A percentile compares a stretch with the other conserved stretches of the same genome.
These are phyloP conservation scores for Escallonia herrerae DNA, from an alignment of 129 eudicot genomes.

Conservation along the genomic window DNA sequence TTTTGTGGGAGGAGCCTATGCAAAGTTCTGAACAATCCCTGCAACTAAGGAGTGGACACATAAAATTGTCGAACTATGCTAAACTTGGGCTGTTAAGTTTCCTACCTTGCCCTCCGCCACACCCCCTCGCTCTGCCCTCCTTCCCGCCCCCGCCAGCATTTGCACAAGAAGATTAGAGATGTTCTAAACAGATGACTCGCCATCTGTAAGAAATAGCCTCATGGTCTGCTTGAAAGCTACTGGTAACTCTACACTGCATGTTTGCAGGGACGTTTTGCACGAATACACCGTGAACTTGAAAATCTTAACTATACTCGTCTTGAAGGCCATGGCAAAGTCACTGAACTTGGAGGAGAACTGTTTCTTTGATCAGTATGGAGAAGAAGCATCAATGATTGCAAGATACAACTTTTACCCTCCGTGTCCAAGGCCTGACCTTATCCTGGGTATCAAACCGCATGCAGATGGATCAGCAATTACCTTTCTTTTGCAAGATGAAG, in stretches of 20 bases:
- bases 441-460: conserved; percentile 33
- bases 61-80: too few relatives aligned
- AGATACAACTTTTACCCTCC: conserved; percentile 47
- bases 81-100: too few relatives aligned
- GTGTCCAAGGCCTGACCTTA: conserved; percentile 29
- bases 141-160: too few relatives aligned
- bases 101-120: too few relatives aligned
- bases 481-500: conserved; percentile 42
- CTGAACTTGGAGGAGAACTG: conserved; percentile 27
- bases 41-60: too few relatives aligned
- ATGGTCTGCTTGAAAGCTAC: too few relatives aligned
- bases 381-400: conserved; percentile 13
- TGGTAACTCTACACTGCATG: not conserved
- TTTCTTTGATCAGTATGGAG: conserved; percentile 31
- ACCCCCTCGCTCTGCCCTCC: too few relatives aligned
- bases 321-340: conserved; percentile 40
- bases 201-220: too few relatives aligned
- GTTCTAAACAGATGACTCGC: too few relatives aligned
- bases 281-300: conserved; percentile 10
- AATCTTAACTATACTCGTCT: conserved; percentile 6
- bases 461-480: conserved; percentile 47
- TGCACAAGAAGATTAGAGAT: too few relatives aligned
- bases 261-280: conserved; percentile 26
- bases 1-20: too few relatives aligned
- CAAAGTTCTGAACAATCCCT: too few relatives aligned